These are phyloP conservation scores for Otatea glauca DNA, from an alignment of 176 grass and related monocot genomes.

Conservation along the genomic window DNA sequence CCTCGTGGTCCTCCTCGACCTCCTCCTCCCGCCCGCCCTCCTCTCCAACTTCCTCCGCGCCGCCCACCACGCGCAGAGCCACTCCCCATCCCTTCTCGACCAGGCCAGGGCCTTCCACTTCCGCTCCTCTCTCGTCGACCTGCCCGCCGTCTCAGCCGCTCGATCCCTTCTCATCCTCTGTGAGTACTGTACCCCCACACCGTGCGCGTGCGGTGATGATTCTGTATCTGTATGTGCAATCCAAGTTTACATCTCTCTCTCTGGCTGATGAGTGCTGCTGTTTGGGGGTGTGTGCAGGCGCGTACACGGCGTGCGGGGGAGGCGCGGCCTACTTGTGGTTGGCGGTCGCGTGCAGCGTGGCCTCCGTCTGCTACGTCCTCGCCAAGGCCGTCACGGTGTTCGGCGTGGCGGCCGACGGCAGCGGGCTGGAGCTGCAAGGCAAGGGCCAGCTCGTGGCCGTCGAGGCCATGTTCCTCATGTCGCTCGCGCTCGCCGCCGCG, in stretches of 20 bases:
- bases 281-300: constrained; percentile 41
- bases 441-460: constrained; percentile 56
- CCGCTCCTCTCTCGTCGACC: constrained; percentile 72
- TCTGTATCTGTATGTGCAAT: neutral
- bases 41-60: constrained; percentile 60
- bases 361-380: constrained; percentile 72
- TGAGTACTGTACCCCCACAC: neutral
- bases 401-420: constrained; percentile 13
- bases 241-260: neutral
- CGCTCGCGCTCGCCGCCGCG: constrained; percentile 69
- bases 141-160: constrained; percentile 73
- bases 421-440: constrained; percentile 31
- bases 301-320: constrained; percentile 60
- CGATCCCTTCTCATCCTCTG: constrained; percentile 89
- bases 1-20: constrained; percentile 82
- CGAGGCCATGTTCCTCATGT: constrained; percentile 80
- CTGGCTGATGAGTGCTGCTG: neutral
- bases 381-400: constrained; percentile 63
- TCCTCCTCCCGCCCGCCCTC: constrained; percentile 74
- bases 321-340: constrained; percentile 71
- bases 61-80: neutral
- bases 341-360: constrained; percentile 63
- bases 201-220: neutral
- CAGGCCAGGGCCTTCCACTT: constrained; percentile 67
- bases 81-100: neutral